A percentile compares a stretch with the other conserved stretches of the same genome.
phyloP scores from a whole-genome alignment of 1,284 basidiomycete species.

The Trichosporon asahii region DNA sequence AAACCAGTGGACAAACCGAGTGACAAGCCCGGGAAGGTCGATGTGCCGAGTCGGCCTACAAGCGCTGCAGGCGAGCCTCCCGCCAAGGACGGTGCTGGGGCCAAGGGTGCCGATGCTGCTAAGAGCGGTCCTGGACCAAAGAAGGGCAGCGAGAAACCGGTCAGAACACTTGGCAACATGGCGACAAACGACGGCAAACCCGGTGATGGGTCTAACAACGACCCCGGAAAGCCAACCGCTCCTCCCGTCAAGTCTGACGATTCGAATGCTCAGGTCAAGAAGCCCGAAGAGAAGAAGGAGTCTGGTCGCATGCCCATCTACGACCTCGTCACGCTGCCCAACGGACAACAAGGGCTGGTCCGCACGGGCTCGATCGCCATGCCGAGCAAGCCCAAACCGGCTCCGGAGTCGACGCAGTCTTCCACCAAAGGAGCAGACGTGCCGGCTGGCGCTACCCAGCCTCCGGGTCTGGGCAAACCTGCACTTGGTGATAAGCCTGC shows the following conservation, averaged over 20 bases:
- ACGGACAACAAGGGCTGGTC: background rate
- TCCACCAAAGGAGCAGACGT: too few relatives aligned
- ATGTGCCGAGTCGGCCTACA: background rate
- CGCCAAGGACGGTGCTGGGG: background rate
- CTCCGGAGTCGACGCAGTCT: background rate
- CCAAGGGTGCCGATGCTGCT: background rate
- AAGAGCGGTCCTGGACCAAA: background rate
- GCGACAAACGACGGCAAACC: background rate
- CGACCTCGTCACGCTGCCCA: background rate
- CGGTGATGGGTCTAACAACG: background rate
- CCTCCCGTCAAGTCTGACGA: background rate
- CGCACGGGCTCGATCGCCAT: background rate
- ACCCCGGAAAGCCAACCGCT: background rate
- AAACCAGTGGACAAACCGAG: too few relatives aligned
- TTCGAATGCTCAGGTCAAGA: background rate
- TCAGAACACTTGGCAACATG: background rate
- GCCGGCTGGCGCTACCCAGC: background rate
- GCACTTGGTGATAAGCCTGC: background rate
- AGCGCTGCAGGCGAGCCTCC: background rate
- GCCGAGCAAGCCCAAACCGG: background rate
- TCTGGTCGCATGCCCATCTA: background rate
- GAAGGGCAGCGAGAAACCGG: background rate
- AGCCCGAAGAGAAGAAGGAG: background rate
- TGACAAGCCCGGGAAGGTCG: background rate
- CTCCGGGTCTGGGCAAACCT: background rate